Evolutionary conservation across 495 filamentous ascomycete genomes (phyloP).

Genomic region (Penicillium nucicola): DNA sequence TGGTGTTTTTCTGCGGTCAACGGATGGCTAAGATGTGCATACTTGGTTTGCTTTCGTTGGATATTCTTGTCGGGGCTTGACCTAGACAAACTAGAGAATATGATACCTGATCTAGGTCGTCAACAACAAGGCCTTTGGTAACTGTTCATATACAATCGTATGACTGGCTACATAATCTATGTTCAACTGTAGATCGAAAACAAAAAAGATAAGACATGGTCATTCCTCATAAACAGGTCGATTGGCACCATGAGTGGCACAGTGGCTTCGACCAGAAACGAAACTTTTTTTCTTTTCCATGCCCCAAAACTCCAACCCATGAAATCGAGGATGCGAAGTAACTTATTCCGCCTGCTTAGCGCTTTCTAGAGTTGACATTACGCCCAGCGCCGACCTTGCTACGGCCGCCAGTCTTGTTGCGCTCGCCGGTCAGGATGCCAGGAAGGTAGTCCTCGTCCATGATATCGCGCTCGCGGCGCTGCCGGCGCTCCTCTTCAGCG

Average conservation of each 20-base stretch:
- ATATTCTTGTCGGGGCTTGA: slow-evolving; percentile 2
- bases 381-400: slow-evolving; percentile 81
- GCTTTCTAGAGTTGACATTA: slow-evolving; percentile 80
- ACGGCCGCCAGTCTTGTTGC: slow-evolving; percentile 57
- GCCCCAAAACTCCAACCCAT: slow-evolving; percentile 35
- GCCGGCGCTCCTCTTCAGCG: slow-evolving; percentile 58
- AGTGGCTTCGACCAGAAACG: slow-evolving; percentile 3
- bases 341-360: slow-evolving; percentile 30
- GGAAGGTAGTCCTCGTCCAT: slow-evolving; percentile 97
- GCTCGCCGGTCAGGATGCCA: slow-evolving; percentile 77
- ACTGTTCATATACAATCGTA: slow-evolving; percentile 12
- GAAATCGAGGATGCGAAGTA: slow-evolving; percentile 24
- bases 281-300: slow-evolving; percentile 25
- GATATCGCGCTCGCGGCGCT: slow-evolving; percentile 66
- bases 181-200: slow-evolving; percentile 9
- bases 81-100: slow-evolving; percentile 6
- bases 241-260: slow-evolving; percentile 9
- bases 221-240: slow-evolving; percentile 18
- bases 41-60: slow-evolving; percentile 7
- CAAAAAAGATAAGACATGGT: slow-evolving; percentile 11
- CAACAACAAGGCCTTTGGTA: background rate
- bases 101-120: slow-evolving; percentile 7
- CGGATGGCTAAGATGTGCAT: slow-evolving; percentile 29
- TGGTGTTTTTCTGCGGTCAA: slow-evolving; percentile 42
- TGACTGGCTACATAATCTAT: slow-evolving; percentile 17